phyloP scores from a whole-genome alignment of 2,329 filamentous ascomycete species.

The Trichophyton benhamiae region DNA sequence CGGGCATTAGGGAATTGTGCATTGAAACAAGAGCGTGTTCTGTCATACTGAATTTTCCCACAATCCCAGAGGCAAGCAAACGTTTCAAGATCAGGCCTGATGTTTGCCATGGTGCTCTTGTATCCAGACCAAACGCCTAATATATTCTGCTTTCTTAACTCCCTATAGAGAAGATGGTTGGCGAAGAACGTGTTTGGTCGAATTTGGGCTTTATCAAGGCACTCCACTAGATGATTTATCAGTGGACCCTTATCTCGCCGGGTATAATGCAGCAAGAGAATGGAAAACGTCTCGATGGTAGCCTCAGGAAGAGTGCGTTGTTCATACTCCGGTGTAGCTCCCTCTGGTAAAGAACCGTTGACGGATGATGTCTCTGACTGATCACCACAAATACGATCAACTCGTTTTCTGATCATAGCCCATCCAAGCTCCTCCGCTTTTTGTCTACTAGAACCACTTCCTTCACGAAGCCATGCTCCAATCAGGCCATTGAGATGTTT shows the following conservation, averaged over 20 bases:
- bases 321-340: constrained; percentile 28
- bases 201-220: constrained; percentile 52
- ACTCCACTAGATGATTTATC: constrained; percentile 49
- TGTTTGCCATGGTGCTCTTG: constrained; percentile 39
- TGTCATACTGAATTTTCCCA: constrained; percentile 38
- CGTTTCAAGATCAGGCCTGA: constrained; percentile 55
- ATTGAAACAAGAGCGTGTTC: constrained; percentile 35
- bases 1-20: constrained; percentile 35
- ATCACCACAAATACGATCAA: constrained; percentile 45
- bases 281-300: constrained; percentile 64
- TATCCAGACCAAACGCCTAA: constrained; percentile 46
- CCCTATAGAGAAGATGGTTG: constrained; percentile 62
- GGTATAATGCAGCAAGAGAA: constrained; percentile 61
- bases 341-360: constrained; percentile 13
- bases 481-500: constrained; percentile 74
- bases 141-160: constrained; percentile 48
- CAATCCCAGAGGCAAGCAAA: constrained; percentile 55
- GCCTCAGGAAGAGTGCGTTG: constrained; percentile 43
- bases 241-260: constrained; percentile 46
- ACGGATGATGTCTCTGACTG: constrained; percentile 18
- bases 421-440: constrained; percentile 59
- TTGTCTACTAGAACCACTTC: constrained; percentile 41
- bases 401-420: constrained; percentile 61
- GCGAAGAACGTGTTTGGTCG: constrained; percentile 61
- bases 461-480: constrained; percentile 60